phyloP scores from a whole-genome alignment of 1,139 yeast genomes.

The Lipomyces yarrowii region DNA sequence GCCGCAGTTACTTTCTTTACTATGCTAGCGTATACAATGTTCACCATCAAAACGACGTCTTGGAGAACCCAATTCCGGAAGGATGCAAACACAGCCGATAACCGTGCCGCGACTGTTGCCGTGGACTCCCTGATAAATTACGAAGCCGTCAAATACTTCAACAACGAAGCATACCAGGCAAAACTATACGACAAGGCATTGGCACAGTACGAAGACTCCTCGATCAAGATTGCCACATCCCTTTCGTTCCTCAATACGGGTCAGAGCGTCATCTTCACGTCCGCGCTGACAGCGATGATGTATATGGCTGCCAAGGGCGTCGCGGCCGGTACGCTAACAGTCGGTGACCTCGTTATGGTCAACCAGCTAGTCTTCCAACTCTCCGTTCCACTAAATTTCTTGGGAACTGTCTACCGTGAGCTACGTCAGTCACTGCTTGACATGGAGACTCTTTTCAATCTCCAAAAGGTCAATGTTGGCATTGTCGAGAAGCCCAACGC shows the following conservation, averaged over 20 bases:
- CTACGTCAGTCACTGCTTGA: slow-evolving; percentile 87
- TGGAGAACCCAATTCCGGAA: slow-evolving; percentile 95
- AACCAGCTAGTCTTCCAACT: slow-evolving; percentile 95
- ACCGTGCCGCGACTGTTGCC: slow-evolving; percentile 91
- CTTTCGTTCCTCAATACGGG: slow-evolving; percentile 89
- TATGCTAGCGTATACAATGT: slow-evolving; percentile 81
- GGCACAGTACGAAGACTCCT: slow-evolving; percentile 73
- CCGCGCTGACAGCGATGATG: slow-evolving; percentile 96
- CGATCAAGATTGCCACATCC: slow-evolving; percentile 90
- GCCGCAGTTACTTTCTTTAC: slow-evolving; percentile 89
- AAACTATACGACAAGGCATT: slow-evolving; percentile 74
- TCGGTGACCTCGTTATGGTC: slow-evolving; percentile 94
- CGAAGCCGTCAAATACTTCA: slow-evolving; percentile 92
- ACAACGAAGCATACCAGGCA: slow-evolving; percentile 80
- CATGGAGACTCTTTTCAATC: slow-evolving; percentile 86
- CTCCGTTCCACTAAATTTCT: slow-evolving; percentile 88
- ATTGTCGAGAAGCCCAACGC: slow-evolving; percentile 67
- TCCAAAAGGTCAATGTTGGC: slow-evolving; percentile 72
- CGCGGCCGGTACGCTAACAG: slow-evolving; percentile 75
- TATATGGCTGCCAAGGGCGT: slow-evolving; percentile 98
- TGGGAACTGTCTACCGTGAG: slow-evolving; percentile 91
- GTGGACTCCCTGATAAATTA: slow-evolving; percentile 90
- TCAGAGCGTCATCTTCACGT: slow-evolving; percentile 86
- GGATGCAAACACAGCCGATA: slow-evolving; percentile 91
- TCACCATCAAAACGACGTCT: slow-evolving; percentile 89